Percentiles rank a stretch among this genome's conserved stretches.
Evolutionary conservation across 179 eudicot genomes (phyloP).

Genomic region (Silene coronaria): DNA sequence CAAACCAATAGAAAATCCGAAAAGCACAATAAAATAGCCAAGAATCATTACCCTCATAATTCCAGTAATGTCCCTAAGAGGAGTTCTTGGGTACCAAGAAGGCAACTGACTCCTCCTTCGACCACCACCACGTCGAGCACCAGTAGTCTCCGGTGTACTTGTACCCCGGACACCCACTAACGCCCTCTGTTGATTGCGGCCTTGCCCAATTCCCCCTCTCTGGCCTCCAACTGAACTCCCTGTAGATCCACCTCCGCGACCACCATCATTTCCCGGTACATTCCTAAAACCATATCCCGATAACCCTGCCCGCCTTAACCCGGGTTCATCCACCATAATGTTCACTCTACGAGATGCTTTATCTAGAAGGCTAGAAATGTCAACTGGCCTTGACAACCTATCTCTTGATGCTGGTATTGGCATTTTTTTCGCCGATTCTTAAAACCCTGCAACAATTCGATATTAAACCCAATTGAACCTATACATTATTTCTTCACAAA

Average conservation of each 20-base stretch:
- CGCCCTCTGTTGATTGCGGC: neutral
- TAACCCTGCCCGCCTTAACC: conserved; percentile 24
- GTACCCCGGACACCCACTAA: conserved; percentile 24
- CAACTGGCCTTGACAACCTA: conserved; percentile 47
- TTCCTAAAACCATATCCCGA: neutral
- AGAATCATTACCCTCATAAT: conserved; percentile 52
- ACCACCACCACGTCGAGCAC: conserved; percentile 23
- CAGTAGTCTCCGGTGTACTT: conserved; percentile 17
- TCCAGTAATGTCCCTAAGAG: conserved; percentile 63
- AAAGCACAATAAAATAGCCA: neutral
- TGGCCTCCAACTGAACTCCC: conserved; percentile 11
- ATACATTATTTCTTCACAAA: neutral
- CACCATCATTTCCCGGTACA: conserved; percentile 13
- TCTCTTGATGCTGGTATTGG: conserved; percentile 46
- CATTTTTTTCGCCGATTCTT: conserved; percentile 26
- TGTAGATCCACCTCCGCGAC: conserved; percentile 4
- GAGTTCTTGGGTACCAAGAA: conserved; percentile 76
- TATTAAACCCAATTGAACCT: too few species aligned
- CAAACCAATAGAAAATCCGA: neutral
- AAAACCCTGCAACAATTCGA: neutral
- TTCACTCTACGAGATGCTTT: conserved; percentile 28
- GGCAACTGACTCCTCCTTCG: conserved; percentile 46
- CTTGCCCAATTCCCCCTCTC: conserved; percentile 3
- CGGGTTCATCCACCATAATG: conserved; percentile 35
- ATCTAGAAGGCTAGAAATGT: conserved; percentile 28